Evolutionary conservation across 176 grass and related monocot species (phyloP).

Genomic region (Eragrostis curvula): DNA sequence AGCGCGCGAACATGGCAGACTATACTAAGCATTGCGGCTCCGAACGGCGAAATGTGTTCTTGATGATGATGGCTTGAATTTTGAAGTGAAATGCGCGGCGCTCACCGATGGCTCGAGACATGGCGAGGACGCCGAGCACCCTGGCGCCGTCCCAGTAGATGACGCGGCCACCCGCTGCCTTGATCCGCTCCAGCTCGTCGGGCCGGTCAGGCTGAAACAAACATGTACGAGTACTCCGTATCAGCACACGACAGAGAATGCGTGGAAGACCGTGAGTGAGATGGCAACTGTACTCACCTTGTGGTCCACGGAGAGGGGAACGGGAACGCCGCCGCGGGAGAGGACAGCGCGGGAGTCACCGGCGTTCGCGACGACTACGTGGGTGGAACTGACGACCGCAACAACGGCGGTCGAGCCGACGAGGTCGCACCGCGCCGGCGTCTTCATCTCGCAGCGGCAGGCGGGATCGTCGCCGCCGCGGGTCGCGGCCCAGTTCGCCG

Average conservation of each 20-base stretch:
- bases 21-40: neutral
- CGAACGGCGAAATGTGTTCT: neutral
- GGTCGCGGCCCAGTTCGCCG: conserved; percentile 3
- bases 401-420: conserved; percentile 73
- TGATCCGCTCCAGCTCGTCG: conserved; percentile 69
- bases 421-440: conserved; percentile 55
- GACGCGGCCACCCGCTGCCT: conserved; percentile 59
- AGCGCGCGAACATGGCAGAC: neutral
- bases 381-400: conserved; percentile 46
- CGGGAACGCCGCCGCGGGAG: conserved; percentile 53
- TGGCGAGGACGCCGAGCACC: conserved; percentile 78
- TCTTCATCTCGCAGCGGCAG: conserved; percentile 69
- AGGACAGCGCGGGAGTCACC: conserved; percentile 77
- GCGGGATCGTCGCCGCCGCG: neutral
- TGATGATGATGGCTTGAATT: neutral
- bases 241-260: neutral
- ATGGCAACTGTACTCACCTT: conserved; percentile 42
- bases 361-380: conserved; percentile 66
- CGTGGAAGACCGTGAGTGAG: neutral
- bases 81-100: neutral
- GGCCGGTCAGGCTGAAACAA: conserved; percentile 64
- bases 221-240: neutral
- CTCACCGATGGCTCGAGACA: conserved; percentile 78
- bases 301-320: conserved; percentile 68
- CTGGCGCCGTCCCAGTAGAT: conserved; percentile 75